Conservation (phyloP, 2,329 filamentous ascomycete genomes). For the Tolypocladium sp. region DNA sequence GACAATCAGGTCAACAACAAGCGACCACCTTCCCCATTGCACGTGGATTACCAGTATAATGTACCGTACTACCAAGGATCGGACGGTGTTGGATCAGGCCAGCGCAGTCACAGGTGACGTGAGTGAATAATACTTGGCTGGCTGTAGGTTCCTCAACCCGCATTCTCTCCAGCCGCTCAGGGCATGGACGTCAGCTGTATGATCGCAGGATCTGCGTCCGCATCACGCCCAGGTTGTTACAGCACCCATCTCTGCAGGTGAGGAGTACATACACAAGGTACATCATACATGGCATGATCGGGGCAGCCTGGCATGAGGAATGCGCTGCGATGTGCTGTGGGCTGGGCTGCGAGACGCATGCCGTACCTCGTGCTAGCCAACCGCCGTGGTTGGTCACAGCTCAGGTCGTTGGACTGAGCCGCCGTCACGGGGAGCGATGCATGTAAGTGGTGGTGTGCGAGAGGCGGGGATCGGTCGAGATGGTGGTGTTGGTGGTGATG, state of each 20-base stretch:
- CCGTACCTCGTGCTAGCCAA: neutral
- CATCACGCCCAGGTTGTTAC: neutral
- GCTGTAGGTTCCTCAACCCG: too few species aligned
- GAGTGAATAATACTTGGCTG: neutral
- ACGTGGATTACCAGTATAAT: neutral
- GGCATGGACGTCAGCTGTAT: neutral
- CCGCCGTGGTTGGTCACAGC: neutral
- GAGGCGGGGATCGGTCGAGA: neutral
- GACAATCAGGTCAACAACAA: neutral
- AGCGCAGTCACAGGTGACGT: neutral
- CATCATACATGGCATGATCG: neutral
- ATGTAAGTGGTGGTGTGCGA: neutral
- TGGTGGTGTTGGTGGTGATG: neutral
- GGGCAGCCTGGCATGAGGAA: neutral
- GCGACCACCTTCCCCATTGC: neutral
- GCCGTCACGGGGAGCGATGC: conserved; percentile 1
- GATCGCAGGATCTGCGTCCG: neutral
- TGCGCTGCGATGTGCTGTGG: neutral
- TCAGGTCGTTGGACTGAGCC: neutral
- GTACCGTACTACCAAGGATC: neutral
- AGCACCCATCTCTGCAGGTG: neutral
- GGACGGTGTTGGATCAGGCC: neutral
- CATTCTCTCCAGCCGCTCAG: neutral
- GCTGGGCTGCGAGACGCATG: neutral
- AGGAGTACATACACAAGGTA: neutral